Evolutionary conservation across 495 filamentous ascomycete species (phyloP), one percentile per base, ranked within the genome.

Genomic region (Neurospora africana): DNA sequence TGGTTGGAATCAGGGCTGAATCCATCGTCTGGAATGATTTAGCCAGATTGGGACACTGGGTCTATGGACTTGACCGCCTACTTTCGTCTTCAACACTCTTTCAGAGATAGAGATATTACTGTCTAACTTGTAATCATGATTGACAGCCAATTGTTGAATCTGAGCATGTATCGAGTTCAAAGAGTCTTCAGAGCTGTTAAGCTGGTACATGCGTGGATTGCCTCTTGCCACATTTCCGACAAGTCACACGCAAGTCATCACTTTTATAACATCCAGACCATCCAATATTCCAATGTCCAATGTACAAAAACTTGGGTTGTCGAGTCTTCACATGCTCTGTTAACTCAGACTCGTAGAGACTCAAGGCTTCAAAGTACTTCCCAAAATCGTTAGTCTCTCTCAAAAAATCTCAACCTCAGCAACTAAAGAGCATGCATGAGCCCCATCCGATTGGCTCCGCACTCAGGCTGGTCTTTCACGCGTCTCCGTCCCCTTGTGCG

Each of bases 361-460:
- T n/a, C 40, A 43, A 4, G 3, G 41, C 19, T 44, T 9, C 43
- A 47, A 21, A 58, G 23, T 61, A 61, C 53, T 61, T 61, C 53
- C 53, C 23, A 0, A 30, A 30, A 17, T 2, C 5, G 53, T 61
- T 61, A 61, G 23, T 8, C 44, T 27, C 19, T 2, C 30, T 11
- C 5, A 27, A 10, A 27, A 58, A 61, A 53, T 13, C 2, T 9
- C 4, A 0, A n/a, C 5, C 39, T 7, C n/a, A 53, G 53, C 53
- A 73, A 72, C 68, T 75, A 71, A 72, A 73, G 72, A 58, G 75
- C 65, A 47, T 71, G 75, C 77, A 76, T 72, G 65, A 21, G 19
- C 70, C 23, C 5, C 21, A 75, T 73, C 77, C 73, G 72, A 75
- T 74, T 72, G 58, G 74, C 17, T 39, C 19, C 47, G 41, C 53